A percentile compares a stretch with the other conserved stretches of the same genome.
Evolutionary conservation across 2,329 filamentous ascomycete genomes (phyloP).

Genomic region (Zasmidium cellare): DNA sequence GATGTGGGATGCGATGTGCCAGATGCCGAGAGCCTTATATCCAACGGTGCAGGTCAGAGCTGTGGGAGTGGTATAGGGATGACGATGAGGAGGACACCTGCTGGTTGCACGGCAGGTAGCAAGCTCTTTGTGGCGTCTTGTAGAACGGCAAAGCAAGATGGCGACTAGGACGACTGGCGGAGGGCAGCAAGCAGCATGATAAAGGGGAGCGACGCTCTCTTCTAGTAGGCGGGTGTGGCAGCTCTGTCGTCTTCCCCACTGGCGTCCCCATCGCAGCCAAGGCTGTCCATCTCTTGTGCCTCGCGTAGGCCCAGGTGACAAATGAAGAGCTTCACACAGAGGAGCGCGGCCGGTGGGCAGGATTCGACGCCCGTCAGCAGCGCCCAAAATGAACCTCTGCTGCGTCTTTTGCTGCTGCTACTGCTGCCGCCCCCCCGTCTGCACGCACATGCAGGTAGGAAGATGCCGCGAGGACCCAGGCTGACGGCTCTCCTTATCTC

Average conservation of each 20-base stretch:
- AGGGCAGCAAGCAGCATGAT: neutral
- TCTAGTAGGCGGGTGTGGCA: neutral
- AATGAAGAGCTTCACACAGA: neutral
- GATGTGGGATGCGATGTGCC: neutral
- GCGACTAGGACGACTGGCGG: too few relatives aligned
- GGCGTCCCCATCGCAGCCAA: neutral
- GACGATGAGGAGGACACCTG: too few relatives aligned
- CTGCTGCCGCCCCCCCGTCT: too few relatives aligned
- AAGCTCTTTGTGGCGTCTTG: slow-evolving; percentile 8
- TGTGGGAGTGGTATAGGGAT: too few relatives aligned
- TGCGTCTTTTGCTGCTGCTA: too few relatives aligned
- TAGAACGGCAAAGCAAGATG: slow-evolving; percentile 10
- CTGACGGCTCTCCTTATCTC: neutral
- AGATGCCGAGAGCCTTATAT: neutral
- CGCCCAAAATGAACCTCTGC: neutral
- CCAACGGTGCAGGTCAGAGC: too few relatives aligned
- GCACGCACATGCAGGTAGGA: too few relatives aligned
- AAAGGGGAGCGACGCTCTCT: neutral
- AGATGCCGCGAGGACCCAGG: neutral
- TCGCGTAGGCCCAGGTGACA: neutral
- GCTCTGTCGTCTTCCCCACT: neutral
- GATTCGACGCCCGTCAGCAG: neutral
- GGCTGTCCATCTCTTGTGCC: neutral
- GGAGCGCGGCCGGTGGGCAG: neutral
- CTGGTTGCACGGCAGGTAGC: neutral